Conservation (phyloP, 2,329 filamentous ascomycete species). For the Aureobasidium namibiae region DNA sequence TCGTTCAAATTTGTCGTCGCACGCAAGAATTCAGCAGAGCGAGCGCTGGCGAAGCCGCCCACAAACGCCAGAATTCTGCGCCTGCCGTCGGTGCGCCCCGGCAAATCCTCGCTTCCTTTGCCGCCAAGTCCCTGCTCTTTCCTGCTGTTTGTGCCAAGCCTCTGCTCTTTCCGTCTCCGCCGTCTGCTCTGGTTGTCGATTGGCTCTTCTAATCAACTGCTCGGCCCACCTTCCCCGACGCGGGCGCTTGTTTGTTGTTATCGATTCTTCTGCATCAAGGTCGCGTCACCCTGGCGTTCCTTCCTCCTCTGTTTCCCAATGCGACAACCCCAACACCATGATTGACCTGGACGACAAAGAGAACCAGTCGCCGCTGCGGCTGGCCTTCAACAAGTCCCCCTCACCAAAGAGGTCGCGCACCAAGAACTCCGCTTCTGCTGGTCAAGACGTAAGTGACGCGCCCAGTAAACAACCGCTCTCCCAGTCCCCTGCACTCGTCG, state of each 20-base stretch:
- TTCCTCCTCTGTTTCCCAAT: background rate
- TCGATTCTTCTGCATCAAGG: background rate
- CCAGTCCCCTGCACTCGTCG: background rate
- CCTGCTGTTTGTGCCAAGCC: no score
- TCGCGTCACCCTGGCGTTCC: slow-evolving; percentile 8
- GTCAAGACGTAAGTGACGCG: slow-evolving; percentile 71
- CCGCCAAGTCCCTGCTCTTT: no score
- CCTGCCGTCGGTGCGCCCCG: no score
- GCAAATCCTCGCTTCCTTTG: no score
- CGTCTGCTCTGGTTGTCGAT: background rate
- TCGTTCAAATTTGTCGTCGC: slow-evolving; percentile 13
- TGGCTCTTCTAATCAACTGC: background rate
- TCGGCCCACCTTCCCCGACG: background rate
- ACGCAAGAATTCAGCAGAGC: background rate
- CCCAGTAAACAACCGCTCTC: slow-evolving; percentile 17
- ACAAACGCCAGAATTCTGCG: no score
- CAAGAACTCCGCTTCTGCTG: slow-evolving; percentile 92
- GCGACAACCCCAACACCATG: slow-evolving; percentile 12
- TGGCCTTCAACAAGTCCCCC: slow-evolving; percentile 22
- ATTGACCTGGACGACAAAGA: slow-evolving; percentile 24
- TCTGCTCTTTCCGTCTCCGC: background rate
- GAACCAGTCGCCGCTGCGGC: slow-evolving; percentile 26
- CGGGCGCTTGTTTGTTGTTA: slow-evolving; percentile 5
- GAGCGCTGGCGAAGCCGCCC: background rate
- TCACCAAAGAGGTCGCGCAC: slow-evolving; percentile 67